These are phyloP conservation scores for Lactifluus pinguis DNA, from an alignment of 768 basidiomycete species.

Conservation along the genomic window DNA sequence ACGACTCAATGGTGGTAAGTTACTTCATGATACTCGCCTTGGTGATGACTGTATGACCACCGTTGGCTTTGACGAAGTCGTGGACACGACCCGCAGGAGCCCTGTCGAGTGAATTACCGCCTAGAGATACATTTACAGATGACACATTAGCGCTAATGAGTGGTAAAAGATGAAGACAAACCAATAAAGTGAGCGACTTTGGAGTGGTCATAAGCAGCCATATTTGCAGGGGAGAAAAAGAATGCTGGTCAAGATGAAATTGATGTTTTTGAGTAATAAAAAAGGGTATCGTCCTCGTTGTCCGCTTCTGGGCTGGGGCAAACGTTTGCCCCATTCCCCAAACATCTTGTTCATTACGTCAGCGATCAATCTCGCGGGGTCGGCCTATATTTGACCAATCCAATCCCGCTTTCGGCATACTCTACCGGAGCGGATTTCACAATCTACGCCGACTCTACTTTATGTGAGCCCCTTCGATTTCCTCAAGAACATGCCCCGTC, in stretches of 20 bases:
- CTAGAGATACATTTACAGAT: constrained; percentile 34
- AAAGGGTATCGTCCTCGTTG: constrained; percentile 3
- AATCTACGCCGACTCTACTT: background rate
- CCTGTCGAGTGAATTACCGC: constrained; percentile 85
- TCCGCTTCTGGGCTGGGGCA: constrained; percentile 15
- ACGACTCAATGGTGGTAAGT: background rate
- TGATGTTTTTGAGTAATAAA: background rate
- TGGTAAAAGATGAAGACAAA: constrained; percentile 25
- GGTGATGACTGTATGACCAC: constrained; percentile 97
- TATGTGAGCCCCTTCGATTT: background rate
- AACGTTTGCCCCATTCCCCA: constrained; percentile 16
- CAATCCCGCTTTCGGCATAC: background rate
- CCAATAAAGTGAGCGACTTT: constrained; percentile 60
- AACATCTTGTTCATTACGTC: constrained; percentile 16
- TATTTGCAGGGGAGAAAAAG: constrained; percentile 11
- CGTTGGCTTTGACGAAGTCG: constrained; percentile 85
- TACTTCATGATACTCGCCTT: constrained; percentile 53
- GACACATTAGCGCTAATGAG: constrained; percentile 7
- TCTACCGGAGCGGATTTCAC: background rate
- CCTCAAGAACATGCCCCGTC: background rate
- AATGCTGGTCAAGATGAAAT: constrained; percentile 4
- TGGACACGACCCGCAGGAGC: constrained; percentile 70
- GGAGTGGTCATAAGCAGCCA: constrained; percentile 42
- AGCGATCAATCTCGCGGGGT: background rate
- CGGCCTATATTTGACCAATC: background rate